These are phyloP conservation scores for Talaromyces pinophilus DNA, from an alignment of 2,329 filamentous ascomycete species.

Conservation along the genomic window DNA sequence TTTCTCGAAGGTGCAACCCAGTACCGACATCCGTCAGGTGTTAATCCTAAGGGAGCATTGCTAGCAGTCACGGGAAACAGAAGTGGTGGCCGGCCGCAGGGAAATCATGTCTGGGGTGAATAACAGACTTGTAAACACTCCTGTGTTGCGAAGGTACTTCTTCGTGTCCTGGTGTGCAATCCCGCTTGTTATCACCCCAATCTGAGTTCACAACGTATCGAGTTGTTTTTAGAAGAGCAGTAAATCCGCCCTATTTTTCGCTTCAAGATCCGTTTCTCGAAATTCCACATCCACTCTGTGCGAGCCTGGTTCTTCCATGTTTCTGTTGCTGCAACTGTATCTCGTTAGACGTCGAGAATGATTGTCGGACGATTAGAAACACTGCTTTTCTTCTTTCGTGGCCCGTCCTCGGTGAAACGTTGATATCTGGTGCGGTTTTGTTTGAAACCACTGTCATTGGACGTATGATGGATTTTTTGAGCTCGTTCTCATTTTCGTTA, in stretches of 20 bases:
- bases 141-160: too few relatives aligned
- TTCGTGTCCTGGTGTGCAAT: too few relatives aligned
- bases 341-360: not conserved
- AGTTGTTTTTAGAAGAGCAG: not conserved
- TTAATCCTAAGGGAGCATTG: too few relatives aligned
- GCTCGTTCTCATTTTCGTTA: too few relatives aligned
- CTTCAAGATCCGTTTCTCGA: not conserved
- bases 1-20: not conserved
- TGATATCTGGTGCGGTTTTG: not conserved
- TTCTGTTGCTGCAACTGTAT: not conserved
- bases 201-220: not conserved
- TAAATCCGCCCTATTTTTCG: too few relatives aligned
- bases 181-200: too few relatives aligned
- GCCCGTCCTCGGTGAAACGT: not conserved
- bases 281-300: not conserved
- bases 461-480: too few relatives aligned
- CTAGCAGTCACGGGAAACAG: too few relatives aligned
- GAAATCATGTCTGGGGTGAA: too few relatives aligned
- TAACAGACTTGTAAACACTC: too few relatives aligned
- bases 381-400: not conserved
- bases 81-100: too few relatives aligned
- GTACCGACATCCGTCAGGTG: not conserved
- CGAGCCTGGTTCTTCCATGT: not conserved
- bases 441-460: too few relatives aligned
- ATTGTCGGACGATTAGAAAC: not conserved